Evolutionary conservation across 2,329 filamentous ascomycete species (phyloP), one percentile per base, ranked within the genome.

Genomic region (Claviceps paspali): DNA sequence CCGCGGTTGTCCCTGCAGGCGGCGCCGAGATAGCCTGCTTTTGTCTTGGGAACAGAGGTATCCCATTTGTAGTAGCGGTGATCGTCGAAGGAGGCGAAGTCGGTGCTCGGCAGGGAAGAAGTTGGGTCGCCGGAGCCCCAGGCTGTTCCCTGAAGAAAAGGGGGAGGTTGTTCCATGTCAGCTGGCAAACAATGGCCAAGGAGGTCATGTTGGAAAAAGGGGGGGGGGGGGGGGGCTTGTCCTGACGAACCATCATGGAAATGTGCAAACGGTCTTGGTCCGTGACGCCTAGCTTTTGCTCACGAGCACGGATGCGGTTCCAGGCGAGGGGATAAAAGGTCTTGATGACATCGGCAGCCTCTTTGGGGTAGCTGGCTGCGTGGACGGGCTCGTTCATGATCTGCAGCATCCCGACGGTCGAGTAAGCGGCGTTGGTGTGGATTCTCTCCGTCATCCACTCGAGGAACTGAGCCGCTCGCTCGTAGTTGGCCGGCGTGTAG

Each of bases 381-480:
- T 61, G 60, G 10, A 65, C 50, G 3, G 73, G 72, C 49, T 77
- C 73, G 46, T 76, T 77, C 38, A 76, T 56, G 10, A 76, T 52
- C 48, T 70, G 63, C 27, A 77, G 50, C 64, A 73, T 75, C 39
- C 71, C 71, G 19, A 76, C 71, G 31, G 67, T 73, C 37, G 62
- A 54, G 49, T 68, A 71, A 22, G 60, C 60, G 26, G 52, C 36
- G 41, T 61, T 64, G 27, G 47, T 55, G 49, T 75, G 70, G 40
- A 73, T 64, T 28, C 62, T 56, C 27, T 62, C 57, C 9, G 68
- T 64, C 46, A 77, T 65, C 63, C 65, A 73, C 37, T 63, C 53
- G n/a, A 76, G 62, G 55, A 73, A 76, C 35, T 63, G 49, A 39
- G 65, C 50, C 3, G 68, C 68, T 9, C 73, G 69, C 18, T 63